Conservation (phyloP, 176 grass and related monocot genomes). For the Juncus inflexus region DNA sequence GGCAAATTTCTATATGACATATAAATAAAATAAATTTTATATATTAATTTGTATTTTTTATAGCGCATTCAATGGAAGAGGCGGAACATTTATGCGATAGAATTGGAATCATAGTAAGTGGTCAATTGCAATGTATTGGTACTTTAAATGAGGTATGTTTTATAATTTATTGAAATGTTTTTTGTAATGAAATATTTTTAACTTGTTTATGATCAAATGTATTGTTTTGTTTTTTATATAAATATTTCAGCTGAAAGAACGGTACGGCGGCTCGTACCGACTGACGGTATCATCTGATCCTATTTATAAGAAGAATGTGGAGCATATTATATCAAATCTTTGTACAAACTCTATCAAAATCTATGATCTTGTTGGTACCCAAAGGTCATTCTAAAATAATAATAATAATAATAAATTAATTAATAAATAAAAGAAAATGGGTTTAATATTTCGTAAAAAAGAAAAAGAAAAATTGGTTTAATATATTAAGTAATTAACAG, state of each 20-base stretch:
- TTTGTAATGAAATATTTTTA: no score
- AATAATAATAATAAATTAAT: no score
- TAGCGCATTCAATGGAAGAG: slow-evolving; percentile 99
- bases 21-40: no score
- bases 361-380: slow-evolving; percentile 68
- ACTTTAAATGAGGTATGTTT: slow-evolving; percentile 61
- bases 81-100: slow-evolving; percentile 72
- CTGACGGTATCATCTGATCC: slow-evolving; percentile 56
- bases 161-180: no score
- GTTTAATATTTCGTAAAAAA: no score
- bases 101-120: slow-evolving; percentile 69
- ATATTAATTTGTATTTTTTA: neutral
- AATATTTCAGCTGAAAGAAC: slow-evolving; percentile 50
- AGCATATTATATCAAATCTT: slow-evolving; percentile 25
- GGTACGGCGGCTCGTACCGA: slow-evolving; percentile 53
- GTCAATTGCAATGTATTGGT: slow-evolving; percentile 74
- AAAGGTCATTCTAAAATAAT: slow-evolving; percentile 35
- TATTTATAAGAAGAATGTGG: slow-evolving; percentile 45
- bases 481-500: no score
- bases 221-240: neutral
- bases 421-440: no score
- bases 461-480: no score
- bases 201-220: neutral
- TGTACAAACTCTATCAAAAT: slow-evolving; percentile 43
- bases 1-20: no score